Evolutionary conservation across 805 yeast genomes (phyloP).

Genomic region (Ogataea degrootiae): DNA sequence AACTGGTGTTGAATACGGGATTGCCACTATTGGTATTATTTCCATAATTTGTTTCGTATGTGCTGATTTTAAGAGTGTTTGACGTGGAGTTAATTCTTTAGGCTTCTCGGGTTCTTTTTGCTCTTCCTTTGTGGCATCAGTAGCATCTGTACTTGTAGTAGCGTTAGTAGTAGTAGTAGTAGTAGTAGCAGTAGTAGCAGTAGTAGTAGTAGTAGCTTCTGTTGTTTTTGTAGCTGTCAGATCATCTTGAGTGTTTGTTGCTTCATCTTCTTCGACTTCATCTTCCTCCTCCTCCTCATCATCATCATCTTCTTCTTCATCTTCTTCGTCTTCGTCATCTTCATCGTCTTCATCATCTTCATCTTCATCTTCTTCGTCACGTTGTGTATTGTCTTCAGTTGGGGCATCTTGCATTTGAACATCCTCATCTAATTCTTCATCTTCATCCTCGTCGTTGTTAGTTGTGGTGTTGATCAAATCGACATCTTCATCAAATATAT

Average conservation of each 20-base stretch:
- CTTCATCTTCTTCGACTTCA: slow-evolving; percentile 20
- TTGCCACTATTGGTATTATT: slow-evolving; percentile 80
- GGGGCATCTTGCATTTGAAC: slow-evolving; percentile 3
- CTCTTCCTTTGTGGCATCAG: slow-evolving; percentile 13
- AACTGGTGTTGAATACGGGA: slow-evolving; percentile 75
- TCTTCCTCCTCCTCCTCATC: slow-evolving; percentile 21
- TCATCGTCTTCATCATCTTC: slow-evolving; percentile 28
- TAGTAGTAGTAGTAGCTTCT: neutral
- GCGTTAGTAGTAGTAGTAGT: neutral
- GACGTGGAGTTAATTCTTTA: slow-evolving; percentile 11
- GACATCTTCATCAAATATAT: slow-evolving; percentile 23
- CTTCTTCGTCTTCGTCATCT: slow-evolving; percentile 25
- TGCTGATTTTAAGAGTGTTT: slow-evolving; percentile 37
- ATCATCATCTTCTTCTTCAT: slow-evolving; percentile 18
- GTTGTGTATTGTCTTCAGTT: slow-evolving; percentile 20
- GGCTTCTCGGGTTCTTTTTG: slow-evolving; percentile 5
- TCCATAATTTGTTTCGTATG: slow-evolving; percentile 54
- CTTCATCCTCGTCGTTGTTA: slow-evolving; percentile 9
- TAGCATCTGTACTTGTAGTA: neutral
- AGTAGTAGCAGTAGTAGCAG: slow-evolving; percentile 1
- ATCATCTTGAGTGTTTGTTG: slow-evolving; percentile 14
- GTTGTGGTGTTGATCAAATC: slow-evolving; percentile 13
- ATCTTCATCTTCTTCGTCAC: slow-evolving; percentile 22
- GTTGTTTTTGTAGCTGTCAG: neutral
- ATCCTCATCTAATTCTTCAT: slow-evolving; percentile 21